A percentile compares a stretch with the other conserved stretches of the same genome.
These are phyloP conservation scores for Ceratocystis destructans DNA, from an alignment of 2,329 filamentous ascomycete genomes.

Conservation along the genomic window DNA sequence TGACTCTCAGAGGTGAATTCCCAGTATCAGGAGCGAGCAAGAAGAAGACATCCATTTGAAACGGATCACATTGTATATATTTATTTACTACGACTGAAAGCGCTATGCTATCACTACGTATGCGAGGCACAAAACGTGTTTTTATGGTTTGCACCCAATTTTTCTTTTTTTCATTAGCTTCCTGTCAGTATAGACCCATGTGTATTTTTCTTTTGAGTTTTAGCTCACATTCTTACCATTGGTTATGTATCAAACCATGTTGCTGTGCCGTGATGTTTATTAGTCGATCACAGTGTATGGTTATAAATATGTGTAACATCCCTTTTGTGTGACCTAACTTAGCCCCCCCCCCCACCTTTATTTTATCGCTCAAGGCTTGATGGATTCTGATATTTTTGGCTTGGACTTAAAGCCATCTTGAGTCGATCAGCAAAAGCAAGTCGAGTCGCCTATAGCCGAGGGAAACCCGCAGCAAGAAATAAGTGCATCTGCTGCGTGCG, in stretches of 20 bases:
- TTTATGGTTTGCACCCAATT: not conserved
- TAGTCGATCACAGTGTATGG: too few species aligned
- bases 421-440: not conserved
- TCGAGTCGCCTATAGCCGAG: not conserved
- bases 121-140: not conserved
- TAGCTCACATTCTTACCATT: not conserved
- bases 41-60: too few species aligned
- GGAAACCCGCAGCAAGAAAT: not conserved
- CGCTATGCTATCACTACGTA: not conserved
- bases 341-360: not conserved
- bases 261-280: not conserved
- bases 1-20: not conserved
- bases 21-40: too few species aligned
- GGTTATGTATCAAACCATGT: not conserved
- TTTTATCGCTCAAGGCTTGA: not conserved
- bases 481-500: not conserved
- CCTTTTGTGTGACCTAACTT: not conserved
- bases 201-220: not conserved
- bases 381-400: not conserved
- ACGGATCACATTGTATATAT: not conserved
- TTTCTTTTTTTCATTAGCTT: not conserved
- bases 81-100: not conserved
- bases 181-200: conserved; percentile 1
- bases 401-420: not conserved
- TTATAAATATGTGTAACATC: not conserved